Percentiles rank a stretch among this genome's conserved stretches.
These are phyloP conservation scores for Eimeria falciformis DNA, from an alignment of 169 alveolate genomes.

Conservation along the genomic window DNA sequence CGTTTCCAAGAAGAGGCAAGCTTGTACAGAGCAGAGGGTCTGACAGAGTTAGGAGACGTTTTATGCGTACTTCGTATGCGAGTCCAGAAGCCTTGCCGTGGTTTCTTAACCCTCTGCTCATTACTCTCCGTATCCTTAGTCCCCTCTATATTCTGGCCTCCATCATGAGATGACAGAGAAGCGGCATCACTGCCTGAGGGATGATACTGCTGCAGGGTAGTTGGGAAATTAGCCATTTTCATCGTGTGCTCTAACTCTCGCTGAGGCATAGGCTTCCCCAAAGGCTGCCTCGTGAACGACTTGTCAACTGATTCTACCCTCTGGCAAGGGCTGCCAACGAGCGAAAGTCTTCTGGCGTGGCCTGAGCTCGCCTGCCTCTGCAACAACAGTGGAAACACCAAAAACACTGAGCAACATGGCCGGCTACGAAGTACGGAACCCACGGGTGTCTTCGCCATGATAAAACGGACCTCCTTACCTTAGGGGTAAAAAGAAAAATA, in stretches of 20 bases:
- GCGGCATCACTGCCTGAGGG: constrained; percentile 40
- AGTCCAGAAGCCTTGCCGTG: constrained; percentile 32
- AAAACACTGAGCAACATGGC: not conserved
- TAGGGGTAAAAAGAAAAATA: too few relatives aligned
- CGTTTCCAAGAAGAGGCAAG: not conserved
- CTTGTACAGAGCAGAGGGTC: too few relatives aligned
- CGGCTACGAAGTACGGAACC: too few relatives aligned
- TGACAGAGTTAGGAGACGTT: too few relatives aligned
- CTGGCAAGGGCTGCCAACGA: not conserved
- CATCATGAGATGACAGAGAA: constrained; percentile 41
- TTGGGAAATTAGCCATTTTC: not conserved
- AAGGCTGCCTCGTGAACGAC: constrained; percentile 3
- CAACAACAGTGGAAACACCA: not conserved
- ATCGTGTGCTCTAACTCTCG: not conserved
- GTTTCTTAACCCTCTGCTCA: not conserved
- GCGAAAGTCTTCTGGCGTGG: constrained; percentile 3
- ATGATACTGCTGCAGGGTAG: not conserved
- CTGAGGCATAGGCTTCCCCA: constrained; percentile 8
- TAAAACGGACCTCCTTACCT: too few relatives aligned
- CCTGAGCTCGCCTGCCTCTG: constrained; percentile 7
- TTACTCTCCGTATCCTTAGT: constrained; percentile 9
- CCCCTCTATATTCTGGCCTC: not conserved
- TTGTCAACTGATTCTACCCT: constrained; percentile 11
- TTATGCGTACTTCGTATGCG: not conserved
- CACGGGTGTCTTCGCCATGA: too few relatives aligned